Conservation (phyloP, 352 stramenopile species). For the Globisporangium paddicum region DNA sequence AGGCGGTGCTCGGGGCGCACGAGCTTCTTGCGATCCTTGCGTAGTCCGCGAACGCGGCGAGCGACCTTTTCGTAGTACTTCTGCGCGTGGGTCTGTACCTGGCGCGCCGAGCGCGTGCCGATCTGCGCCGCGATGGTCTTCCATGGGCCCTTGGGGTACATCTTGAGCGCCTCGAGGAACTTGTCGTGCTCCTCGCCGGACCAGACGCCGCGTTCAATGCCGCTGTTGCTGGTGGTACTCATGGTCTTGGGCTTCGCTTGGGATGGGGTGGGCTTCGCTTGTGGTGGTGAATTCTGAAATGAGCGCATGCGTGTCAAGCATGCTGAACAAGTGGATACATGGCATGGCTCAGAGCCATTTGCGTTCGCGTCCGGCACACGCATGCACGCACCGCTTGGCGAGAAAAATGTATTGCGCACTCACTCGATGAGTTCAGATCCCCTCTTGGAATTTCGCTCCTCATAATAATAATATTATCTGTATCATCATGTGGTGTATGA, state of each 20-base stretch:
- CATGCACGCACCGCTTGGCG: neutral
- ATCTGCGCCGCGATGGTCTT: constrained; percentile 24
- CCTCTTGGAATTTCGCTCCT: neutral
- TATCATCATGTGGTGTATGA: neutral
- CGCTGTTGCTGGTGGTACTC: neutral
- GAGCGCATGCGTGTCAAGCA: constrained; percentile 2
- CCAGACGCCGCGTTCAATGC: constrained; percentile 17
- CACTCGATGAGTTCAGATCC: constrained; percentile 3
- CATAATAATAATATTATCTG: neutral
- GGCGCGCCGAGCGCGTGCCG: constrained; percentile 40
- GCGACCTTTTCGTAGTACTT: constrained; percentile 76
- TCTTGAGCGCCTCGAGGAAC: constrained; percentile 21
- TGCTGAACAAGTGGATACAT: constrained; percentile 6
- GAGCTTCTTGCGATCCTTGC: constrained; percentile 49
- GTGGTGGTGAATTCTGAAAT: constrained; percentile 11
- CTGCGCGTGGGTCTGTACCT: constrained; percentile 57
- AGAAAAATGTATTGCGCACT: neutral
- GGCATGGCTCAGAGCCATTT: too few species aligned
- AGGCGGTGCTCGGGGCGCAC: constrained; percentile 54
- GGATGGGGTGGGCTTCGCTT: constrained; percentile 2
- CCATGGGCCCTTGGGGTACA: constrained; percentile 28
- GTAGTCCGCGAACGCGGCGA: constrained; percentile 48
- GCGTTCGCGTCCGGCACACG: neutral
- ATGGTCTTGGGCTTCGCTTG: neutral
- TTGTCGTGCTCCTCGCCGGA: constrained; percentile 29